Percentiles rank a stretch among this genome's conserved stretches.
Evolutionary conservation across 495 filamentous ascomycete species (phyloP).

Genomic region (Penicillium coffeae): DNA sequence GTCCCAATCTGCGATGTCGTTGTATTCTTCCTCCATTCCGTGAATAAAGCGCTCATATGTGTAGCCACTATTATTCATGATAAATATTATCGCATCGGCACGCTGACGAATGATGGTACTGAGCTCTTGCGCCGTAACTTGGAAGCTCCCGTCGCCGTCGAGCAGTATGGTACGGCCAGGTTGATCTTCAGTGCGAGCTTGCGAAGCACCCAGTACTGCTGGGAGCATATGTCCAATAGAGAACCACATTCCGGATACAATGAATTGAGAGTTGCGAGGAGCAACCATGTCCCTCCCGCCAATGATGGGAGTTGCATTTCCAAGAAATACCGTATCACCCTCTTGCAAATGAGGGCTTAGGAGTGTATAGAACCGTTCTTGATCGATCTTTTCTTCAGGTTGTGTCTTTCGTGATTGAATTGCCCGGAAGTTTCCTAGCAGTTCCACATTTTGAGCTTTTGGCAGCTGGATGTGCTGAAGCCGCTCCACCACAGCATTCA

Average conservation of each 20-base stretch:
- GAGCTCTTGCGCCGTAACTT: slow-evolving; percentile 73
- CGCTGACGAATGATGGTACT: slow-evolving; percentile 66
- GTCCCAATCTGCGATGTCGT: slow-evolving; percentile 43
- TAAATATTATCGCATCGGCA: slow-evolving; percentile 66
- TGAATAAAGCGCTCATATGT: slow-evolving; percentile 71
- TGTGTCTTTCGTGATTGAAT: not conserved
- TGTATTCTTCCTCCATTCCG: slow-evolving; percentile 64
- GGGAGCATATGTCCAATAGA: slow-evolving; percentile 44
- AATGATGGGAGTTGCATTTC: slow-evolving; percentile 29
- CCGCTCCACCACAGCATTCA: not conserved
- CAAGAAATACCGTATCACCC: slow-evolving; percentile 32
- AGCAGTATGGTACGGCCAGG: slow-evolving; percentile 62
- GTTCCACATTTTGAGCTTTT: not conserved
- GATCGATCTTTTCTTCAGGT: not conserved
- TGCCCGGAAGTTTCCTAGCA: not conserved
- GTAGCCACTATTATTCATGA: slow-evolving; percentile 70
- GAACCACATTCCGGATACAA: slow-evolving; percentile 32
- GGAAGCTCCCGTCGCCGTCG: slow-evolving; percentile 76
- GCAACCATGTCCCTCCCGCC: not conserved
- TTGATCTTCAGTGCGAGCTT: slow-evolving; percentile 32
- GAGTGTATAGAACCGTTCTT: slow-evolving; percentile 19
- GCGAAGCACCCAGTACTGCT: slow-evolving; percentile 36
- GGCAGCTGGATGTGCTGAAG: not conserved
- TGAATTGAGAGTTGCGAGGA: slow-evolving; percentile 20
- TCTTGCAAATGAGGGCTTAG: slow-evolving; percentile 15